Percentiles rank a stretch among this genome's conserved stretches.
phyloP scores from a whole-genome alignment of 192 early-diverging fungal species.

The Phlyctochytrium planicorne region DNA sequence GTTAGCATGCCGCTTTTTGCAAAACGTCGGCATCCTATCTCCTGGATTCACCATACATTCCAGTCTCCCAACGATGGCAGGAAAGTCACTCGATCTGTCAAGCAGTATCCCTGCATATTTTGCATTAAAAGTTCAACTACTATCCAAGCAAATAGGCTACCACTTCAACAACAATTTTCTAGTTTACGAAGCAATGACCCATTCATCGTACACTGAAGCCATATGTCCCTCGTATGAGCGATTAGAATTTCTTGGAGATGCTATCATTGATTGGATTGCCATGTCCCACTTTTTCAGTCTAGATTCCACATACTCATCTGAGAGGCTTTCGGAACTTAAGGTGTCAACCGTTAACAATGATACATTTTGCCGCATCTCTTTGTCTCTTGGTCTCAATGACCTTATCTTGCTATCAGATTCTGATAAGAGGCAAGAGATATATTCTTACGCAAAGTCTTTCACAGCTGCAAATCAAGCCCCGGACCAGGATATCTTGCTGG shows the following conservation, averaged over 20 bases:
- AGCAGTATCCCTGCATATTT: conserved; percentile 7
- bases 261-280: conserved; percentile 78
- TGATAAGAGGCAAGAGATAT: conserved; percentile 53
- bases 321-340: conserved; percentile 77
- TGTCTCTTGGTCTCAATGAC: conserved; percentile 61
- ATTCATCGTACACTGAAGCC: conserved; percentile 28
- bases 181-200: conserved; percentile 77
- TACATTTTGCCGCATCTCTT: conserved; percentile 69
- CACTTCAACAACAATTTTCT: conserved; percentile 62
- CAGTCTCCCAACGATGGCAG: too few species aligned
- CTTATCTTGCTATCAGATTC: conserved; percentile 61
- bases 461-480: too few species aligned
- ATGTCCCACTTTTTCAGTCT: conserved; percentile 74
- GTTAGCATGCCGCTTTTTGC: conserved; percentile 28
- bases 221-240: conserved; percentile 71
- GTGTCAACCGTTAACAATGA: conserved; percentile 86
- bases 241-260: conserved; percentile 88
- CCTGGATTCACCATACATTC: too few species aligned
- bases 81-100: too few species aligned
- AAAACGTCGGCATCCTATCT: too few species aligned
- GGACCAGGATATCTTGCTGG: conserved; percentile 47
- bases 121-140: not conserved
- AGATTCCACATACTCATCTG: conserved; percentile 65
- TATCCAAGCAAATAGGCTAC: conserved; percentile 30
- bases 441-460: conserved; percentile 51